These are phyloP conservation scores for Rhizomucor miehei DNA, from an alignment of 371 early-diverging fungal genomes.

Conservation along the genomic window DNA sequence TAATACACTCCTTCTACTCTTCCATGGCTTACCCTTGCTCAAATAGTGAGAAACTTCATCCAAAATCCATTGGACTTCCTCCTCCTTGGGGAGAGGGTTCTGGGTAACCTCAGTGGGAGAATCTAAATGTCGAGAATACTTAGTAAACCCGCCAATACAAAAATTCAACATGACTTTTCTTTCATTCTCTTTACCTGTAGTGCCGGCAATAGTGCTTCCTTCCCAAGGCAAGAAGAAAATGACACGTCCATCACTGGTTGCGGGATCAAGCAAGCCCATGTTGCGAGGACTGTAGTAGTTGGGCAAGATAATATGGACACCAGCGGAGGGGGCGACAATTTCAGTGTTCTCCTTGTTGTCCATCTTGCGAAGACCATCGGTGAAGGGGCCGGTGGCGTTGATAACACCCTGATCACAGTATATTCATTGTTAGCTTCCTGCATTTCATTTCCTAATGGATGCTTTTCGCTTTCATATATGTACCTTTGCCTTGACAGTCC, in stretches of 20 bases:
- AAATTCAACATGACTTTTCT: background rate
- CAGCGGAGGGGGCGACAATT: constrained; percentile 95
- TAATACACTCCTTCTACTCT: background rate
- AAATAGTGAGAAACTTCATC: constrained; percentile 93
- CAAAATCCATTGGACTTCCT: constrained; percentile 96
- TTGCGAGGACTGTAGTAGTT: constrained; percentile 91
- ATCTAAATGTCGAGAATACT: constrained; percentile 57
- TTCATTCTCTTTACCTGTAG: constrained; percentile 61
- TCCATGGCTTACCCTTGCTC: constrained; percentile 48
- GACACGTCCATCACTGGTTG: constrained; percentile 97
- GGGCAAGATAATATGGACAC: constrained; percentile 96
- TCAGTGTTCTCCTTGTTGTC: constrained; percentile 72
- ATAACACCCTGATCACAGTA: constrained; percentile 77
- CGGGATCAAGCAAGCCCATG: constrained; percentile 98
- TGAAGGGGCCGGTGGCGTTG: constrained; percentile 71
- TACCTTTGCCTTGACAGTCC: constrained; percentile 85
- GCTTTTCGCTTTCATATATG: background rate
- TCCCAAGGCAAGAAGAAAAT: constrained; percentile 99
- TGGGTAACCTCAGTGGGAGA: constrained; percentile 78
- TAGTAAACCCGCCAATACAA: background rate
- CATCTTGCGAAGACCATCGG: constrained; percentile 87
- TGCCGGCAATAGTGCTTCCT: constrained; percentile 97
- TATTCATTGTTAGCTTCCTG: background rate
- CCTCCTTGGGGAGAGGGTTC: constrained; percentile 87
- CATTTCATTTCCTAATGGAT: background rate